Evolutionary conservation across 1,284 basidiomycete genomes (phyloP).

Genomic region (Nidula niveotomentosa): DNA sequence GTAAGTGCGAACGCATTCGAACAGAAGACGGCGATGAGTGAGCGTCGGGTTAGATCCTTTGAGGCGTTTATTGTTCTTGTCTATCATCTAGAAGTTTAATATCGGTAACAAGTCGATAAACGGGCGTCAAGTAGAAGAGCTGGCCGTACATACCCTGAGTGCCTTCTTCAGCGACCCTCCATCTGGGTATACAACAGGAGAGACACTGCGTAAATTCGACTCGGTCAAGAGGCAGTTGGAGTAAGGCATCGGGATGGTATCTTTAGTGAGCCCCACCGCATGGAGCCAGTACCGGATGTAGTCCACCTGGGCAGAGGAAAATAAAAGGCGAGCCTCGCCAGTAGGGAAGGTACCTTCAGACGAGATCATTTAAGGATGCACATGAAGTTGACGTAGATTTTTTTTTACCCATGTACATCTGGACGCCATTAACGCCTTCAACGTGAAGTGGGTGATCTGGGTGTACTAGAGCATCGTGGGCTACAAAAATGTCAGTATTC

Average conservation of each 20-base stretch:
- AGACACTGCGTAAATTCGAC: conserved; percentile 51
- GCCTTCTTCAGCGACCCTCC: conserved; percentile 54
- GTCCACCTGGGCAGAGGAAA: conserved; percentile 82
- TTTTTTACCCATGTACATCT: conserved; percentile 67
- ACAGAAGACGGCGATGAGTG: conserved; percentile 52
- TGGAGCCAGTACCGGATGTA: conserved; percentile 86
- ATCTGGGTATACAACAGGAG: conserved; percentile 56
- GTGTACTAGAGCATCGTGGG: conserved; percentile 63
- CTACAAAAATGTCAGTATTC: conserved; percentile 18
- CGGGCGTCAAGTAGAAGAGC: too few species aligned
- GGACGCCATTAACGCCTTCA: conserved; percentile 59
- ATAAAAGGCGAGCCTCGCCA: conserved; percentile 71
- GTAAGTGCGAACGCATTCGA: conserved; percentile 65
- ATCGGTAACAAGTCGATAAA: background rate
- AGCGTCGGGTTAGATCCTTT: conserved; percentile 61
- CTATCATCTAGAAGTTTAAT: conserved; percentile 49
- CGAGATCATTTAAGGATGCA: background rate
- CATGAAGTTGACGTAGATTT: background rate
- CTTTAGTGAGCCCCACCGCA: conserved; percentile 65
- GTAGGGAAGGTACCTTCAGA: conserved; percentile 54
- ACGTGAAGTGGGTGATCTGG: conserved; percentile 73
- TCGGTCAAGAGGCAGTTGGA: conserved; percentile 67
- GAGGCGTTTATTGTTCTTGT: conserved; percentile 75
- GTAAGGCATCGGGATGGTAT: conserved; percentile 67
- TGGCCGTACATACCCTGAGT: conserved; percentile 45